A percentile compares a stretch with the other conserved stretches of the same genome.
Conservation (phyloP, 352 stramenopile genomes). For the Blastocystis sp. region DNA sequence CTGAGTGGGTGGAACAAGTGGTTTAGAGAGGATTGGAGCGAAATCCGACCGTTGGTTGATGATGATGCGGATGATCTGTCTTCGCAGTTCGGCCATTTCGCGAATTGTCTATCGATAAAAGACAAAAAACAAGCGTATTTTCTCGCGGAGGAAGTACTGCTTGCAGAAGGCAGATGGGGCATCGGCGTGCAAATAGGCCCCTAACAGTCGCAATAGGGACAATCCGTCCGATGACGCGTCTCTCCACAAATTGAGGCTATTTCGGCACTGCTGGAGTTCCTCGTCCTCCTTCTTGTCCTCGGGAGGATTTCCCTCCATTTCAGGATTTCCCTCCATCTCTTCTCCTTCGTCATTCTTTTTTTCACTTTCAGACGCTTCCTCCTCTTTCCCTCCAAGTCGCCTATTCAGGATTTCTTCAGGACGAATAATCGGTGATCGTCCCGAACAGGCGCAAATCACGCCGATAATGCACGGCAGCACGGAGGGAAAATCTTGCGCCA, state of each 20-base stretch:
- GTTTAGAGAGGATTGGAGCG: constrained; percentile 3
- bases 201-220: constrained; percentile 57
- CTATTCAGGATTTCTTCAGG: constrained; percentile 52
- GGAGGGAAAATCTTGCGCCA: constrained; percentile 18
- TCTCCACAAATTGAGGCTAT: constrained; percentile 40
- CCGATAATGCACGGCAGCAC: constrained; percentile 53
- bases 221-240: constrained; percentile 57
- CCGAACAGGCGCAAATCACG: constrained; percentile 58
- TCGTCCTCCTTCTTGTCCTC: not conserved
- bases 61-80: constrained; percentile 58
- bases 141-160: constrained; percentile 58
- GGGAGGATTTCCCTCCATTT: constrained; percentile 13
- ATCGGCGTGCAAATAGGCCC: constrained; percentile 57
- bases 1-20: constrained; percentile 32
- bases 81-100: constrained; percentile 59
- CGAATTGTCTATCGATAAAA: constrained; percentile 42
- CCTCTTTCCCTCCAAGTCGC: not conserved
- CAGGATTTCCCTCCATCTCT: constrained; percentile 32
- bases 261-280: constrained; percentile 19
- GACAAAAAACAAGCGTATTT: not conserved
- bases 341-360: constrained; percentile 49
- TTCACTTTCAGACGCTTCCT: not conserved
- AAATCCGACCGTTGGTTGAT: constrained; percentile 32
- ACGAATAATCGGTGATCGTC: constrained; percentile 60
- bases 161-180: constrained; percentile 56